These are phyloP conservation scores for Pseudonitzschia pungens DNA, from an alignment of 108 stramenopile genomes.

Conservation along the genomic window DNA sequence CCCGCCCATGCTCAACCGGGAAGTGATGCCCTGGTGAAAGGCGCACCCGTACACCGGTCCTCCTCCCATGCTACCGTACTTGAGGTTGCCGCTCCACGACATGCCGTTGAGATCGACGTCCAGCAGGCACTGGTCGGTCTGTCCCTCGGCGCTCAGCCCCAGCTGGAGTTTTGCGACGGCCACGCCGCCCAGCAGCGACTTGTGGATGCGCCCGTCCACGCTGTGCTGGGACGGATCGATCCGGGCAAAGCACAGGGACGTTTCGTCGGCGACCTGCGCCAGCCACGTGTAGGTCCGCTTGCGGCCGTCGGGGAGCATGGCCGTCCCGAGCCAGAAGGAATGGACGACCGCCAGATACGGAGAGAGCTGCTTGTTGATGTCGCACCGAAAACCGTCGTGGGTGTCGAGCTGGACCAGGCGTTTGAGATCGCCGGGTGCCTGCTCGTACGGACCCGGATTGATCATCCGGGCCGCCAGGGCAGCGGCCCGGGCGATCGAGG, in stretches of 20 bases:
- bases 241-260: constrained; percentile 58
- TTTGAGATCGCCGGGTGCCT: constrained; percentile 63
- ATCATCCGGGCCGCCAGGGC: constrained; percentile 49
- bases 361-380: constrained; percentile 82
- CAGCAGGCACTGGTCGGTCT: constrained; percentile 65
- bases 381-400: constrained; percentile 75
- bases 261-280: constrained; percentile 82
- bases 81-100: constrained; percentile 85
- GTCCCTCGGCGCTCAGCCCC: constrained; percentile 53
- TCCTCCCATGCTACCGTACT: constrained; percentile 87
- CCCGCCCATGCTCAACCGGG: constrained; percentile 66
- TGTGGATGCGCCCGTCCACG: constrained; percentile 81
- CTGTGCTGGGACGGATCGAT: constrained; percentile 60
- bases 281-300: constrained; percentile 71
- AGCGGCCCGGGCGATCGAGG: constrained; percentile 49
- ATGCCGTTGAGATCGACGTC: constrained; percentile 74
- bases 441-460: constrained; percentile 83
- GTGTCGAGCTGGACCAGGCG: constrained; percentile 75
- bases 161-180: constrained; percentile 76
- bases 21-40: constrained; percentile 76
- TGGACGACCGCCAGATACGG: constrained; percentile 84
- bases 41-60: constrained; percentile 72
- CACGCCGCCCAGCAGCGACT: constrained; percentile 64
- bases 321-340: constrained; percentile 75
- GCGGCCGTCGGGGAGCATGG: constrained; percentile 74